Evolutionary conservation across 208 protist species (phyloP), one percentile per base, ranked within the genome.

Genomic region (Leishmania arabica): DNA sequence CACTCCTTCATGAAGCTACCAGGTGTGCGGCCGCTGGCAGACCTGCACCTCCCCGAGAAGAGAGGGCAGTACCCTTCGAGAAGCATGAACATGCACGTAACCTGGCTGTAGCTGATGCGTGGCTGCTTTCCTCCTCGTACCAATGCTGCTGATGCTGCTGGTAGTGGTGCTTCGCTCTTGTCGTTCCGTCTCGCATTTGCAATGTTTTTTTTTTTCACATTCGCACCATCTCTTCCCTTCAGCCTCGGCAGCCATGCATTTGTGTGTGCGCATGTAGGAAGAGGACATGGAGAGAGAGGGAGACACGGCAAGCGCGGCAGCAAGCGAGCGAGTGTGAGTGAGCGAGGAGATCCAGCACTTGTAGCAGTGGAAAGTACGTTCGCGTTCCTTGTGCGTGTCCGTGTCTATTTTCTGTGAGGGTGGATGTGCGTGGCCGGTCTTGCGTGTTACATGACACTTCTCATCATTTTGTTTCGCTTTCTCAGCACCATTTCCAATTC

Each of bases 41-140:
- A 37, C 19, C 65, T 47, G 65, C 37, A 47, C 40, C 65, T 70
- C 34, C 21, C 37, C 37, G 8, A 70, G 37, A 47, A 47, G 37
- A 42, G 34, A 42, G 37, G 37, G 65, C 37, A n/a, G 21, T n/a
- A 27, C 19, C 9, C 68, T 3, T 73, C 68, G 13, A 53, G 40
- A 11, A 53, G 24, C 42, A 31, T 51, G 7, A 31, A 0, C 40
- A 31, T 73, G 68, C 8, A 49, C 13, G 27, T 47, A 27, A 17
- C 27, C 17, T 49, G 9, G 68, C 27, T 47, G 7, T 34, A 53
- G 24, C 21, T 8, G 24, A 45, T 53, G 45, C 45, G 34, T 37
- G 45, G 40, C 21, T 73, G 69, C 80, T 42, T 73, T 74, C 17
- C 21, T 83, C 58, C 54, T 71, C 24, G 31, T 76, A 2, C 42